Evolutionary conservation across 345 rosid genomes (phyloP).

Genomic region (Adansonia digitata): DNA sequence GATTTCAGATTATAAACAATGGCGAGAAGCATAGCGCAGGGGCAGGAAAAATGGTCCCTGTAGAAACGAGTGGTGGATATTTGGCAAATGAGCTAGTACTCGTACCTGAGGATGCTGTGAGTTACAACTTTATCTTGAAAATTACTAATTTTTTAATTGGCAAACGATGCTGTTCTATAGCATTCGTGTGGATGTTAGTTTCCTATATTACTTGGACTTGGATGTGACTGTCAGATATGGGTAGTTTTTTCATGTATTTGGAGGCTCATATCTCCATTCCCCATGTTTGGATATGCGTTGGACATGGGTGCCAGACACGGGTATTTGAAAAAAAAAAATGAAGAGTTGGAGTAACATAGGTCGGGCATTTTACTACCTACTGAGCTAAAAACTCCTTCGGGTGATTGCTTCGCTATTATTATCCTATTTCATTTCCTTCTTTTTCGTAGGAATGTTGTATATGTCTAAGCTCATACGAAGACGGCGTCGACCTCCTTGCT

Average conservation of each 20-base stretch:
- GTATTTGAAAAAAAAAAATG: too few species aligned
- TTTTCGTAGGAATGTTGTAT: slow-evolving; percentile 76
- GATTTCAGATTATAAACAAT: slow-evolving; percentile 39
- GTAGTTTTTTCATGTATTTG: too few species aligned
- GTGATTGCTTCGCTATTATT: background rate
- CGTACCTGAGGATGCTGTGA: slow-evolving; percentile 88
- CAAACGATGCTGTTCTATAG: background rate
- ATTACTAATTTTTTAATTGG: too few species aligned
- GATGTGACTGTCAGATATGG: too few species aligned
- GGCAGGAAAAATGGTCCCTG: slow-evolving; percentile 83
- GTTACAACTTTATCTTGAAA: slow-evolving; percentile 12
- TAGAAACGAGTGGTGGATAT: slow-evolving; percentile 51
- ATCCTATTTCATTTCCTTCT: background rate
- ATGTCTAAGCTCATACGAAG: slow-evolving; percentile 81
- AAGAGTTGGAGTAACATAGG: too few species aligned
- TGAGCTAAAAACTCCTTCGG: background rate
- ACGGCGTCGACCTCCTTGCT: slow-evolving; percentile 69
- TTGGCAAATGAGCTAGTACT: slow-evolving; percentile 63
- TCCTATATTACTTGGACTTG: too few species aligned
- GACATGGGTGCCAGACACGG: too few species aligned
- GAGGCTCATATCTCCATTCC: too few species aligned
- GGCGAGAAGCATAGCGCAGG: slow-evolving; percentile 52
- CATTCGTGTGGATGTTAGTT: background rate
- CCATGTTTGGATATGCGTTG: too few species aligned
- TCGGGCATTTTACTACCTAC: too few species aligned